These are phyloP conservation scores for Colletotrichum sp. DNA, from an alignment of 2,329 filamentous ascomycete species.

Conservation along the genomic window DNA sequence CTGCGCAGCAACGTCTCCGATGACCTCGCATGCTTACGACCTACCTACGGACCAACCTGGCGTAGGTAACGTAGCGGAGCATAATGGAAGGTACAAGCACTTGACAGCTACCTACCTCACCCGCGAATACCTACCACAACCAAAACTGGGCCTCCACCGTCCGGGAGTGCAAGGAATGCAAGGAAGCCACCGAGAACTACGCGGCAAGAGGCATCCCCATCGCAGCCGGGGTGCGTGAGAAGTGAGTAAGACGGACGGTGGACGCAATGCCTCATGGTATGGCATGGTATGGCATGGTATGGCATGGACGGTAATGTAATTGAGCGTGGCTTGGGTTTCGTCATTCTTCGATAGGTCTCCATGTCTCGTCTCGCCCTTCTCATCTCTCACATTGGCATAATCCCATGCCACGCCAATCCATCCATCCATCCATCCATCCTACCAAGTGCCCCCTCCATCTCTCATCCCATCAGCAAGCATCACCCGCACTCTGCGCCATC, in stretches of 20 bases:
- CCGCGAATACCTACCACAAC: not conserved
- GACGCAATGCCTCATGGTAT: not conserved
- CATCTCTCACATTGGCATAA: constrained; percentile 6
- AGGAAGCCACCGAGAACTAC: not conserved
- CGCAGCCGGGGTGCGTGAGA: not conserved
- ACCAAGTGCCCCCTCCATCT: not conserved
- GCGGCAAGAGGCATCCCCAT: not conserved
- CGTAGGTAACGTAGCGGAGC: not conserved
- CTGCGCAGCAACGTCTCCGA: not conserved
- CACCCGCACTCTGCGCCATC: not conserved
- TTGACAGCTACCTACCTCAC: not conserved
- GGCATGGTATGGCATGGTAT: not conserved
- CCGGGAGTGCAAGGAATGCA: not conserved
- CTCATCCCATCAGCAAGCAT: not conserved
- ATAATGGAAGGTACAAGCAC: not conserved
- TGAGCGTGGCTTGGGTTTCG: not conserved
- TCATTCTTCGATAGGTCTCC: not conserved
- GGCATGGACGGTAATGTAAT: not conserved
- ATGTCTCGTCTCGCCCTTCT: not conserved
- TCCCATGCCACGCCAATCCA: not conserved
- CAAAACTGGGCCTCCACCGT: not conserved
- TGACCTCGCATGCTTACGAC: not conserved
- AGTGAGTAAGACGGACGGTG: not conserved
- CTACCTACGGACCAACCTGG: not conserved
- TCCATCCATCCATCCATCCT: not conserved